Evolutionary conservation across 2,329 filamentous ascomycete genomes (phyloP).

Genomic region (Cordyceps javanica): DNA sequence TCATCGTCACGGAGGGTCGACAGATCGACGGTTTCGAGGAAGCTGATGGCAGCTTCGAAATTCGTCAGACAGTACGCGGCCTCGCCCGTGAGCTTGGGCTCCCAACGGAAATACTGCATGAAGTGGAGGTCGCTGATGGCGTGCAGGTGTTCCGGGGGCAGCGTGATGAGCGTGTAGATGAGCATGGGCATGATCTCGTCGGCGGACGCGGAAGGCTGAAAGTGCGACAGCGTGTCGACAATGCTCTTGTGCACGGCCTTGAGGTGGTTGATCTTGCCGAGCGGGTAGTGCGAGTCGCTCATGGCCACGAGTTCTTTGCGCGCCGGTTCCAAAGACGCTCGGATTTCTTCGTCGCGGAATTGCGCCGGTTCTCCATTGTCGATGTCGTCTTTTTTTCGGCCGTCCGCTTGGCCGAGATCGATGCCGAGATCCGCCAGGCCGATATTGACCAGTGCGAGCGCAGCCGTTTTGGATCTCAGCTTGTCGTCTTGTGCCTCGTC

Average conservation of each 20-base stretch:
- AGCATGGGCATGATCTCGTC: constrained; percentile 96
- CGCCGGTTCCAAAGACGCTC: constrained; percentile 65
- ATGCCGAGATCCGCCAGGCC: constrained; percentile 78
- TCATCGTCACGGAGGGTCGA: constrained; percentile 82
- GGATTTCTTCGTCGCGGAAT: constrained; percentile 55
- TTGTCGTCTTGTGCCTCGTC: constrained; percentile 95
- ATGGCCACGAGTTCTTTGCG: constrained; percentile 66
- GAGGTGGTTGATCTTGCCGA: constrained; percentile 85
- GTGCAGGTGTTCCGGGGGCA: constrained; percentile 77
- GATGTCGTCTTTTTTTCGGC: constrained; percentile 50
- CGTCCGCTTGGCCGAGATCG: constrained; percentile 55
- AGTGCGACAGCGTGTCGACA: constrained; percentile 71
- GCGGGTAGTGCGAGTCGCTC: constrained; percentile 79
- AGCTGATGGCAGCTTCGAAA: constrained; percentile 88
- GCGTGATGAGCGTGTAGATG: constrained; percentile 91
- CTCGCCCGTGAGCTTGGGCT: constrained; percentile 83
- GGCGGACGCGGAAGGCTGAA: constrained; percentile 76
- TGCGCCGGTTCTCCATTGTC: constrained; percentile 21
- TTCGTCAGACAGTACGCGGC: constrained; percentile 95
- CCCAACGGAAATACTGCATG: constrained; percentile 83
- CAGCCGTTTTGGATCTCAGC: constrained; percentile 86
- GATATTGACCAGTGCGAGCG: constrained; percentile 85
- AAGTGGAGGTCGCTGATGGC: constrained; percentile 94
- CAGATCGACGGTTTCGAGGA: constrained; percentile 90
- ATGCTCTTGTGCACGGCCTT: constrained; percentile 90